Evolutionary conservation across 176 grass and related monocot genomes (phyloP).

Genomic region (Oryza glaberrima): DNA sequence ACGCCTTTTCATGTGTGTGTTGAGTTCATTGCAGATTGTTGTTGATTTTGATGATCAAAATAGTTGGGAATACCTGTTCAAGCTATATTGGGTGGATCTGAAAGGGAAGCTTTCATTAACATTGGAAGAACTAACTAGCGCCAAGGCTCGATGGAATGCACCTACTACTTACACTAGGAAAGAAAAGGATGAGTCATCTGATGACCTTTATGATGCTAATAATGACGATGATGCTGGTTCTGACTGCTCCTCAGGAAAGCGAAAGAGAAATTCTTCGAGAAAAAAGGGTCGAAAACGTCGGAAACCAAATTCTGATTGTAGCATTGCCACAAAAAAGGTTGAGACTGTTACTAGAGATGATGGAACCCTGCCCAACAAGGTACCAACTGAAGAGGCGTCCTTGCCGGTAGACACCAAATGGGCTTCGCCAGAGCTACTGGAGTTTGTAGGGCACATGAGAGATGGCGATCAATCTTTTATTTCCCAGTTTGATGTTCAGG

Average conservation of each 20-base stretch:
- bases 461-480: slow-evolving; percentile 67
- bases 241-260: slow-evolving; percentile 66
- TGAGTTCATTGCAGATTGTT: slow-evolving; percentile 55
- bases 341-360: slow-evolving; percentile 30
- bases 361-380: slow-evolving; percentile 39
- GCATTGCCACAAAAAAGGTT: slow-evolving; percentile 38
- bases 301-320: slow-evolving; percentile 41
- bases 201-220: slow-evolving; percentile 82
- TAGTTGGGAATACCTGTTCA: slow-evolving; percentile 98
- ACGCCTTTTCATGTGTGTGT: slow-evolving; percentile 23
- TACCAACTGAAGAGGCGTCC: slow-evolving; percentile 43
- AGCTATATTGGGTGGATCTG: slow-evolving; percentile 88
- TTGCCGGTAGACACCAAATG: slow-evolving; percentile 55
- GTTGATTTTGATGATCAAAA: slow-evolving; percentile 95
- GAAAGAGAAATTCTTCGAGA: slow-evolving; percentile 52
- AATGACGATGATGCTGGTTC: slow-evolving; percentile 80
- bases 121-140: slow-evolving; percentile 81
- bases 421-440: slow-evolving; percentile 85
- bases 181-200: slow-evolving; percentile 81
- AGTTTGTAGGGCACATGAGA: slow-evolving; percentile 89
- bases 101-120: slow-evolving; percentile 87
- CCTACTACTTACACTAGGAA: slow-evolving; percentile 53
- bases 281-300: slow-evolving; percentile 65
- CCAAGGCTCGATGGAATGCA: slow-evolving; percentile 74
- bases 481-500: slow-evolving; percentile 87